Base-by-base conservation (phyloP, 148 eudicot genomes). In the Euryodendron excelsum region DNA sequence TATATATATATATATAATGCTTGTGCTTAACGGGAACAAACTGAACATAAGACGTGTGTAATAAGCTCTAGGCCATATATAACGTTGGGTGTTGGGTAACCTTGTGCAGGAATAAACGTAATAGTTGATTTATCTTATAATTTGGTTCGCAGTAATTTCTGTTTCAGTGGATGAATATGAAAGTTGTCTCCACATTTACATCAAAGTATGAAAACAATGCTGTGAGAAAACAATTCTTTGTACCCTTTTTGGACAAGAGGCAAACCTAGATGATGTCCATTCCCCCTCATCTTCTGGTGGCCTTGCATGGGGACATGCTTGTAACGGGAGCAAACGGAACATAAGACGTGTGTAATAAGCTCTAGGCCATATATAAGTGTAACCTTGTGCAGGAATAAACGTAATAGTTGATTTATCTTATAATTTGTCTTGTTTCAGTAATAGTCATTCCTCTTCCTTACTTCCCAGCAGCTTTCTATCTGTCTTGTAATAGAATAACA, bases 251-350 rank as follows among this genome's bases (percentile, higher is more conserved):
- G n/a, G n/a, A n/a, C n/a, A 84, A 48, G 80, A 83, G 30, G 75
- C 63, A 52, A 85, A 83, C 30, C 58, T 75, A 68, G 85, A 79
- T 12, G 87, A 75, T 74, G 34, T 77, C 21, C 74, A 50, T 84
- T 78, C 86, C 4, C 55, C 80, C 37, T 34, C 73, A n/a, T 10
- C 15, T 60, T 47, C 39, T 30, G 6, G 17, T 59, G 63, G 34
- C 12, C 28, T 14, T 52, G 61, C n/a, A 48, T 48, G 23, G 2
- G 27, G n/a, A n/a, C n/a, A n/a, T 36, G 12, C 69, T 36, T 20
- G 69, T 18, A 36, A 63, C 2, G 63, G 13, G 73, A 52, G 28
- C 28, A 52, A 25, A 23, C 28, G 21, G 73, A 77, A 52, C 34
- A 25, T 77, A 52, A 65, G 21, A 68, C 28, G 37, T 55, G 28